Conservation (phyloP, 768 basidiomycete species). For the Paxillus ammoniavirescens region DNA sequence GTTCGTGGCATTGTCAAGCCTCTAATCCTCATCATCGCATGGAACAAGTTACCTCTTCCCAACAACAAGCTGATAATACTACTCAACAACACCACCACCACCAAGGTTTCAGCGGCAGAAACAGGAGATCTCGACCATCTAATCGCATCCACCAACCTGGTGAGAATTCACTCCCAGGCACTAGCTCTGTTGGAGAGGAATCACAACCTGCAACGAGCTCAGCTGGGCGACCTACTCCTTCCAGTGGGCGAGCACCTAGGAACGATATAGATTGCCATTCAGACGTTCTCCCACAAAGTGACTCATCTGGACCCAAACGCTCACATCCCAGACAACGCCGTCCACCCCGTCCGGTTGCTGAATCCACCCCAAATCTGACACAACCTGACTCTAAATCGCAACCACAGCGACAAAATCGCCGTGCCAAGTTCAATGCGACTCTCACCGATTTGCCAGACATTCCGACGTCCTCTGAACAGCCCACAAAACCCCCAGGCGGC, state of each 20-base stretch:
- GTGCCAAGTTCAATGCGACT: slow-evolving; percentile 35
- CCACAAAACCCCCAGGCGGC: neutral
- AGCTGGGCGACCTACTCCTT: neutral
- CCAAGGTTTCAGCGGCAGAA: neutral
- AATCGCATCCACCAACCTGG: neutral
- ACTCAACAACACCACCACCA: neutral
- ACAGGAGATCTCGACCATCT: neutral
- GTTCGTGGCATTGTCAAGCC: too few species aligned
- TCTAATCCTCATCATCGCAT: too few species aligned
- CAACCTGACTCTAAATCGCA: neutral
- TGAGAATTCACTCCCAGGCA: neutral
- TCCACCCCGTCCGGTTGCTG: neutral
- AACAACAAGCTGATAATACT: too few species aligned
- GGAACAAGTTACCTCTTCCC: too few species aligned
- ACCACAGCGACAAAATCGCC: slow-evolving; percentile 25
- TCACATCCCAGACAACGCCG: neutral
- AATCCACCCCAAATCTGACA: neutral
- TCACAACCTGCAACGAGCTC: neutral
- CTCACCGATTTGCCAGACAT: slow-evolving; percentile 26
- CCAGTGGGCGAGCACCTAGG: neutral
- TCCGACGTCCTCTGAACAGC: neutral
- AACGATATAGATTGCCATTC: neutral
- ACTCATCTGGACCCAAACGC: neutral
- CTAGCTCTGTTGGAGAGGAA: neutral
- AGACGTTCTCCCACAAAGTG: neutral